Percentiles rank a stretch among this genome's conserved stretches.
Conservation (phyloP, 1,139 yeast species). For the Debaryomyces fabryi region DNA sequence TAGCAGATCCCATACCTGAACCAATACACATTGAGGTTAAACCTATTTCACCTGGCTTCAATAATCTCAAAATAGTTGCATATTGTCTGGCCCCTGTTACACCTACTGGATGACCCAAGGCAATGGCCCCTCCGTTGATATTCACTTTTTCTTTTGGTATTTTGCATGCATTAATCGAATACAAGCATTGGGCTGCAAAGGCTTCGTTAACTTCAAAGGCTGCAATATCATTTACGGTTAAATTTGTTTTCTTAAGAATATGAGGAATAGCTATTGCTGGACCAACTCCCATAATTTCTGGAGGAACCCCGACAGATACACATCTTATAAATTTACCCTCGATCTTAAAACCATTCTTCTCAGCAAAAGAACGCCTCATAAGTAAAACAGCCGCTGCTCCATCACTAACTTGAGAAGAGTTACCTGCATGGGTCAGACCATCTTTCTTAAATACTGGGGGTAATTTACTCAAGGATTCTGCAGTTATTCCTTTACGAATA, state of each 20-base stretch:
- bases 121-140: constrained; percentile 95
- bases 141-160: constrained; percentile 76
- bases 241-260: constrained; percentile 65
- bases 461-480: constrained; percentile 69
- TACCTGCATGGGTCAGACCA: constrained; percentile 95
- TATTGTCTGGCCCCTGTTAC: constrained; percentile 95
- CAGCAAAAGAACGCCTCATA: constrained; percentile 87
- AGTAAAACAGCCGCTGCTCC: constrained; percentile 92
- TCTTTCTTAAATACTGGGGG: constrained; percentile 82
- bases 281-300: constrained; percentile 96
- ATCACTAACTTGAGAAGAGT: constrained; percentile 90
- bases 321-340: constrained; percentile 78
- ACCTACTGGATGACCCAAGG: constrained; percentile 94
- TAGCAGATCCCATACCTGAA: constrained; percentile 98
- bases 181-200: constrained; percentile 90
- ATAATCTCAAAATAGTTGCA: constrained; percentile 82
- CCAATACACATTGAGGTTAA: constrained; percentile 97
- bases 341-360: constrained; percentile 64
- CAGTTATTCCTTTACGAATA: constrained; percentile 84
- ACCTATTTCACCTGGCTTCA: constrained; percentile 80
- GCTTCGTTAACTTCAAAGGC: constrained; percentile 93
- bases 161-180: constrained; percentile 65
- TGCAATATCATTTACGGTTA: constrained; percentile 65
- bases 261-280: constrained; percentile 93
- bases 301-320: constrained; percentile 87